Percentiles rank a stretch among this genome's conserved stretches.
Evolutionary conservation across 805 yeast genomes (phyloP).

Genomic region (Saturnispora sekii): DNA sequence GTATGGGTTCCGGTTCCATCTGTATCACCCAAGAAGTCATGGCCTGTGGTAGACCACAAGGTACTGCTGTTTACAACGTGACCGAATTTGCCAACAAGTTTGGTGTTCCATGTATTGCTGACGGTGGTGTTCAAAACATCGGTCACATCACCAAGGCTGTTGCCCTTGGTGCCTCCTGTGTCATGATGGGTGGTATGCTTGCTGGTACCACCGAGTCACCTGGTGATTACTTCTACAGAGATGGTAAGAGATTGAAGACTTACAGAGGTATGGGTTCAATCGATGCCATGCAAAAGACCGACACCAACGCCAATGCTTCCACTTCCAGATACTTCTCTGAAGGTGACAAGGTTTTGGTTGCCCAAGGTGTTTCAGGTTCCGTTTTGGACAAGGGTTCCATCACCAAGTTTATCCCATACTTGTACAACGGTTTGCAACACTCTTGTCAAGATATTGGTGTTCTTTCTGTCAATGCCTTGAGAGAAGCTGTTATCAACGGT

Average conservation of each 20-base stretch:
- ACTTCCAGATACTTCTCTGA: constrained; percentile 98
- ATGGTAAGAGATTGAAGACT: constrained; percentile 93
- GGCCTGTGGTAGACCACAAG: constrained; percentile 99
- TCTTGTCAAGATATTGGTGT: constrained; percentile 98
- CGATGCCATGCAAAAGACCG: constrained; percentile 95
- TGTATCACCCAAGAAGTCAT: constrained; percentile 99
- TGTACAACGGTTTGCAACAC: constrained; percentile 93
- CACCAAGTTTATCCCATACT: constrained; percentile 87
- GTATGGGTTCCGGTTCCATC: constrained; percentile 99
- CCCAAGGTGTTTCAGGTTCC: constrained; percentile 97
- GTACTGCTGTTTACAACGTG: constrained; percentile 94
- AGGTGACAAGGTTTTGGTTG: constrained; percentile 89
- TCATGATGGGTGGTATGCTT: constrained; percentile 99
- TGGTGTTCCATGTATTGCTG: constrained; percentile 98
- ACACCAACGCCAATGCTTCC: constrained; percentile 86
- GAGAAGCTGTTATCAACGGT: constrained; percentile 54
- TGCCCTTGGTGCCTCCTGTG: constrained; percentile 93
- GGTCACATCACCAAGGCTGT: constrained; percentile 97
- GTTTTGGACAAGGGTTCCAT: constrained; percentile 96
- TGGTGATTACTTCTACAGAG: constrained; percentile 95
- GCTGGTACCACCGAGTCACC: constrained; percentile 99
- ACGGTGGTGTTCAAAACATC: constrained; percentile 98
- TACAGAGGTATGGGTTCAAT: constrained; percentile 99
- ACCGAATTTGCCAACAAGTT: constrained; percentile 88
- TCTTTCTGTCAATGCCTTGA: constrained; percentile 51